Base-by-base conservation (phyloP, 2,329 filamentous ascomycete genomes). In the Diaporthe longicolla region DNA sequence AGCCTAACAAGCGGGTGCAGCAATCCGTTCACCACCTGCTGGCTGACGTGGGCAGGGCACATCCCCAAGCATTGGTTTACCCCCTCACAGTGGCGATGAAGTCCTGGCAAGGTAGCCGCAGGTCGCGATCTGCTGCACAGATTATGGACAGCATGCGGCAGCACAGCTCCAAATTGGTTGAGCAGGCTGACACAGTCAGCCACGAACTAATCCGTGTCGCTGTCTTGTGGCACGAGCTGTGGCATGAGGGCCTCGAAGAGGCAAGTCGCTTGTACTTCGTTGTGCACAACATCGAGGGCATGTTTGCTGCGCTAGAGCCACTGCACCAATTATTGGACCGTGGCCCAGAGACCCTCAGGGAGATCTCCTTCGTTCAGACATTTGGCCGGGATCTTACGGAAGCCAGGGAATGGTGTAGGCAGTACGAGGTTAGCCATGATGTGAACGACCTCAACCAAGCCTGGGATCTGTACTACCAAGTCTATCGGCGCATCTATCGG, bases 61-160 rank as follows among this genome's bases (percentile, higher is more conserved):
- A 99, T 82, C 97, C 97, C 11, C 97, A 99, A 82, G 97, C 97
- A 37, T 86, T 99, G 55, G 97, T 99, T 21, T 99, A 98, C 81
- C 96, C 97, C 10, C 89, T 99, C 80, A 99, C 97, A 0, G 97
- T 99, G 24, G 96, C 97, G 19, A 98, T 98, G 92, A 99, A 99
- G 83, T 98, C 97, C 1, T 87, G 87, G 78, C 94, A 97, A 77
- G 93, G 94, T 76, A 92, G 93, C 45, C 91, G 94, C 74, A 92
- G 97, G 73, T 97, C 95, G 40, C 92, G 94, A 79, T 97, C 95
- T 52, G 97, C 97, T 4, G 93, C 91, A 43, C 92, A 95, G 77
- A 97, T 99, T 79, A 98, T 99, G 95, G 95, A 98, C 76, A 97
- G 93, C 80, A 98, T 99, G 95, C 93, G 95, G 52, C 93, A 96